Evolutionary conservation across 2,329 filamentous ascomycete genomes (phyloP), one percentile per base, ranked within the genome.

Genomic region (Thermomyces lanuginosus): DNA sequence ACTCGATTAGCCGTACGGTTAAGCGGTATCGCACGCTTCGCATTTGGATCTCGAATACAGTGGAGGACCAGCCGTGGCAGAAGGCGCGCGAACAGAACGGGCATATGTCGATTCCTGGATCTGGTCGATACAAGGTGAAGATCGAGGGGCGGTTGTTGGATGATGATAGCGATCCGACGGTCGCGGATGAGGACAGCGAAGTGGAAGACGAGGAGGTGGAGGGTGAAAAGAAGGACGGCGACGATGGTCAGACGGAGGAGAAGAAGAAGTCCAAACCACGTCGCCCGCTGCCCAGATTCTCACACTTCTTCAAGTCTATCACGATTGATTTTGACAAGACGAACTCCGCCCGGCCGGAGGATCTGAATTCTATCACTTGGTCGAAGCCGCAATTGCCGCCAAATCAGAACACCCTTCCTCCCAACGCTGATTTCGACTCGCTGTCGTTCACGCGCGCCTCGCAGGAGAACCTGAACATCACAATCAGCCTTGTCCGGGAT

Each of bases 61-160:
- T 76, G 17, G 82, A 93, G 51, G 81, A 89, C 45, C 89, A 98
- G 56, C 75, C 78, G 16, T 95, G 89, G 89, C 89, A 98, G 39
- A 75, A 86, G 46, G 70, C 69, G 18, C 89, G 89, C 38, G 83
- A 91, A 46, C 84, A 92, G 44, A 74, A 72, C 28, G 77, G 81
- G 2, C n/a, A n/a, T n/a, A 78, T 75, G 2, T 41, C 34, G 18
- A 29, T 41, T 26, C 46, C 50, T 16, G 51, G 51, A 22, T 52
- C 48, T 2, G 54, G 53, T 16, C 48, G 50, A 11, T 98, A 84
- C 50, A 72, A 76, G 31, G 81, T 98, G 39, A 92, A 84, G 58
- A 86, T 98, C 35, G 81, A 93, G 54, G 89, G 82, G 21, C 71
- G 76, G 16, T 58, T 95, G 28, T 63, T 95, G 13, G 78, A 83